Conservation (phyloP, 1,284 basidiomycete species). For the Naganishia cerealis region DNA sequence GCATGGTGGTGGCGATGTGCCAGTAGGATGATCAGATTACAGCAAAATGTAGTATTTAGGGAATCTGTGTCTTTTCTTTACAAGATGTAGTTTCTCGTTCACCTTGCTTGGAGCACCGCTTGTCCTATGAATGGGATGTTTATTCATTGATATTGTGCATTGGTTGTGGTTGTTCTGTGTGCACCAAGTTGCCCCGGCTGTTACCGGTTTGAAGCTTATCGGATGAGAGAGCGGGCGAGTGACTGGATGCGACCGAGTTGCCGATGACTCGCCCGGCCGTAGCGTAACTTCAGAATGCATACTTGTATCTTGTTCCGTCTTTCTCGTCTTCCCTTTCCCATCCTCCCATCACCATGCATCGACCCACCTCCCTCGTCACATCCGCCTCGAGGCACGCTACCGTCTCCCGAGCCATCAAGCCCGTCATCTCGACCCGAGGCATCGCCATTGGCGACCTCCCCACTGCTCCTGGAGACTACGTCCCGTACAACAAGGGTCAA, state of each 20-base stretch:
- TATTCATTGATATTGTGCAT: conserved; percentile 22
- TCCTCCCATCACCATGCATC: conserved; percentile 13
- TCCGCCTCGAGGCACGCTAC: conserved; percentile 20
- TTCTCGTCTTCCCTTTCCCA: background rate
- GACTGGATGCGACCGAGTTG: conserved; percentile 17
- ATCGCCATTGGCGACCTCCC: conserved; percentile 18
- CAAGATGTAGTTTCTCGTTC: conserved; percentile 22
- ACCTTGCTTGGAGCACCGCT: background rate
- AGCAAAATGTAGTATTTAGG: conserved; percentile 29
- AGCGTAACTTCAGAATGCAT: background rate
- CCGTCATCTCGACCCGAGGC: conserved; percentile 15
- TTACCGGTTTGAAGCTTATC: background rate
- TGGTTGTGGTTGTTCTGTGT: too few species aligned
- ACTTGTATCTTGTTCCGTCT: background rate
- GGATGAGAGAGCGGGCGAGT: background rate
- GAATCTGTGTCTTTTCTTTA: background rate
- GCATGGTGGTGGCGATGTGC: conserved; percentile 3
- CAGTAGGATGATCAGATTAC: background rate
- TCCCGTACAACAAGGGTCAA: conserved; percentile 26
- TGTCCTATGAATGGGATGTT: conserved; percentile 9
- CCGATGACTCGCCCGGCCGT: background rate
- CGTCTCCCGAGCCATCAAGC: conserved; percentile 11
- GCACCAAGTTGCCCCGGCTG: background rate
- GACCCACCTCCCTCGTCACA: conserved; percentile 12
- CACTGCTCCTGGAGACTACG: conserved; percentile 24